Conservation (phyloP, 2,329 filamentous ascomycete species). For the Pleoardoris graminearum region DNA sequence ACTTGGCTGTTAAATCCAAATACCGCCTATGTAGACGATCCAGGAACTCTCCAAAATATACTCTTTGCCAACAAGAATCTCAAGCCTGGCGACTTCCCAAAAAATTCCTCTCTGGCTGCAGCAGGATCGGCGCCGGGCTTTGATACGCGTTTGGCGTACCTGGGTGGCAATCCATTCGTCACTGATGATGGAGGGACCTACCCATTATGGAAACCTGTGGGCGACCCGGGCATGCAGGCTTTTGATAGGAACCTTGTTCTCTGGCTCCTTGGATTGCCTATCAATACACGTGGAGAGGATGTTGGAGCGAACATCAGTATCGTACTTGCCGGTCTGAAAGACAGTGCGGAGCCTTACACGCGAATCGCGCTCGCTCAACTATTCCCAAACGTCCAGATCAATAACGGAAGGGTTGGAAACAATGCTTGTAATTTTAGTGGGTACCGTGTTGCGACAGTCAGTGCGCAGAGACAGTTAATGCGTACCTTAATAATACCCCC, state of each 20-base stretch:
- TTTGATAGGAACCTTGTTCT: background rate
- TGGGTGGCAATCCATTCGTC: background rate
- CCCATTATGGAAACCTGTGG: background rate
- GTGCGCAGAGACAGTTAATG: no score
- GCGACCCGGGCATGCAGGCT: background rate
- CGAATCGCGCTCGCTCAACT: background rate
- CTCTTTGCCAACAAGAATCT: conserved; percentile 1
- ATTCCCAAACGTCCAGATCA: background rate
- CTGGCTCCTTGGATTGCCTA: background rate
- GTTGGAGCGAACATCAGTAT: background rate
- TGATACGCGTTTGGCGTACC: background rate
- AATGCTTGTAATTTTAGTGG: background rate
- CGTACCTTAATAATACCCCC: no score
- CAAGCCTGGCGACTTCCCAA: background rate
- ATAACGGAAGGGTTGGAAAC: background rate
- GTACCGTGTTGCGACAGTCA: background rate
- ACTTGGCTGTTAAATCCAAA: conserved; percentile 1
- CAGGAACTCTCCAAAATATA: background rate
- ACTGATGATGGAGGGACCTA: background rate
- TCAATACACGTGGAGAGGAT: background rate
- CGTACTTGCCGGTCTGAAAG: background rate
- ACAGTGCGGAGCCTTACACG: background rate
- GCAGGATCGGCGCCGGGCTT: background rate
- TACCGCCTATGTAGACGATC: background rate
- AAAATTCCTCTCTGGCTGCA: background rate